Conservation (phyloP, 2,329 filamentous ascomycete species). For the Claviceps sorghi region DNA sequence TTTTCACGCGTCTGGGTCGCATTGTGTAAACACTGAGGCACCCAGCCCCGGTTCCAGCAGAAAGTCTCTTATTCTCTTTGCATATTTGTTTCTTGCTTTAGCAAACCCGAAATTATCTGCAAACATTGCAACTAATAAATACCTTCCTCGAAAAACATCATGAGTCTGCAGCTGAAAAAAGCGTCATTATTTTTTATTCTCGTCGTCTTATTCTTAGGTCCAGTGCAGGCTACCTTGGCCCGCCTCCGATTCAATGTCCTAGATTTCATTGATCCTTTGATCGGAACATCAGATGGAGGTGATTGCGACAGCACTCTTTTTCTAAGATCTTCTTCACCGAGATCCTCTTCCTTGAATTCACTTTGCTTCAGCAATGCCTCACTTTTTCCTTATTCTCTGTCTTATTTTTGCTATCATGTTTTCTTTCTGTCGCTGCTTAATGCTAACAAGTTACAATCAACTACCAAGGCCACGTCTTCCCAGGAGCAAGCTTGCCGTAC, state of each 20-base stretch:
- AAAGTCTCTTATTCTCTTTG: not conserved
- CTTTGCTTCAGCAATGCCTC: not conserved
- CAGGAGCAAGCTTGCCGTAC: conserved; percentile 15
- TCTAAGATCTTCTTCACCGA: no score
- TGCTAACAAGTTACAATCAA: not conserved
- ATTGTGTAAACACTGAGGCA: not conserved
- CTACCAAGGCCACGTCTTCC: conserved; percentile 15
- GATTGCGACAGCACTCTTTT: not conserved
- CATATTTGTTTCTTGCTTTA: not conserved
- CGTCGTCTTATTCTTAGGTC: not conserved
- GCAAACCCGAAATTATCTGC: no score
- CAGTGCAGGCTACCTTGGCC: not conserved
- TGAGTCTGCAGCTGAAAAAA: not conserved
- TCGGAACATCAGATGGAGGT: conserved; percentile 15
- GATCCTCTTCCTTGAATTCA: not conserved
- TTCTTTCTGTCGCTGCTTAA: no score
- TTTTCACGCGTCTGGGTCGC: not conserved
- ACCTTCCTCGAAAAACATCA: no score
- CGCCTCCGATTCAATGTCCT: conserved; percentile 7
- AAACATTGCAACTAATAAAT: no score
- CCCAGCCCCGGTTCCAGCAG: no score
- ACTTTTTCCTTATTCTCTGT: not conserved
- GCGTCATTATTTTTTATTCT: not conserved
- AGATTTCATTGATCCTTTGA: conserved; percentile 14
- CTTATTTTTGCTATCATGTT: not conserved